Conservation (phyloP, 805 yeast genomes). For the Starmerella vaccinii region DNA sequence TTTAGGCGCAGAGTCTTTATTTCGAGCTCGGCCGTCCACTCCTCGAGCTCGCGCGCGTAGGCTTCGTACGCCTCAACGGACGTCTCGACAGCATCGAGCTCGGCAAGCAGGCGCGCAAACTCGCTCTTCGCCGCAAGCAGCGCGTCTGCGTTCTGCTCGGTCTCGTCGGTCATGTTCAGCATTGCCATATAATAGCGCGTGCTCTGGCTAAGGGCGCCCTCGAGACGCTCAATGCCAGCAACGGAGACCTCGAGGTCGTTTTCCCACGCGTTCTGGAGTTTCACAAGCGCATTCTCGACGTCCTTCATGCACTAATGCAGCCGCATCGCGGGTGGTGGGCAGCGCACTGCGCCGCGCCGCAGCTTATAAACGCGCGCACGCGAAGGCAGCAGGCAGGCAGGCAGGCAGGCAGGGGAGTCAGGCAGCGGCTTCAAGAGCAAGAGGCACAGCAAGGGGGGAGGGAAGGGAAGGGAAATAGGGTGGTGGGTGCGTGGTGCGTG, state of each 20-base stretch:
- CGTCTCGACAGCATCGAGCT: constrained; percentile 20
- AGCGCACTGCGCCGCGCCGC: too few species aligned
- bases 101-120: constrained; percentile 1
- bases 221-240: constrained; percentile 17
- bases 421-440: not conserved
- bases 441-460: too few species aligned
- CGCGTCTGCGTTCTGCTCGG: constrained; percentile 23
- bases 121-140: constrained; percentile 13
- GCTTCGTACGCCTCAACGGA: constrained; percentile 33
- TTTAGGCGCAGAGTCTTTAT: constrained; percentile 30
- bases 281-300: constrained; percentile 14
- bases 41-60: constrained; percentile 48
- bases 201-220: constrained; percentile 13
- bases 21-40: constrained; percentile 49
- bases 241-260: constrained; percentile 19
- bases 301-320: constrained; percentile 4
- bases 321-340: not conserved
- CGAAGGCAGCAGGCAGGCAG: too few species aligned
- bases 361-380: too few species aligned
- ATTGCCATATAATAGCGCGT: constrained; percentile 13
- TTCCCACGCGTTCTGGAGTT: constrained; percentile 17
- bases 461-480: too few species aligned
- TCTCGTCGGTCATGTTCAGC: constrained; percentile 22
- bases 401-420: too few species aligned
- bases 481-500: too few species aligned